A percentile compares a stretch with the other conserved stretches of the same genome.
phyloP scores from a whole-genome alignment of 176 grass and related monocot species.

The Cocos nucifera region DNA sequence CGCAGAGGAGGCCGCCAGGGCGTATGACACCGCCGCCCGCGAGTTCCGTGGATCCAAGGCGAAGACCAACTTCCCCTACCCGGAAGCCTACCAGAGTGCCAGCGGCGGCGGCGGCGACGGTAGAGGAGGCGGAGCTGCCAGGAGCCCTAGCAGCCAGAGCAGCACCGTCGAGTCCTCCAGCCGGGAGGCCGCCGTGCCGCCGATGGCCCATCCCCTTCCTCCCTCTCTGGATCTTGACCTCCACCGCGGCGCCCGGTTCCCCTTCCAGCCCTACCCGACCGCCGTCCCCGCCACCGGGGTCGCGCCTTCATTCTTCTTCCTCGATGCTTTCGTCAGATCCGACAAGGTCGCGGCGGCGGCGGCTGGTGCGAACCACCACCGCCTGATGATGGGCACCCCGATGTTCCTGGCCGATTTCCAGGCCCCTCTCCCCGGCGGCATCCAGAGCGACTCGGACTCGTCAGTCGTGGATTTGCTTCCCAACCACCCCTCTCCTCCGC shows the following conservation, averaged over 20 bases:
- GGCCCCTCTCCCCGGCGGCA: conserved; percentile 2
- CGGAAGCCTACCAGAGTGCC: conserved; percentile 5
- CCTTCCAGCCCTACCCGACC: conserved; percentile 29
- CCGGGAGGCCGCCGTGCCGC: conserved; percentile 35
- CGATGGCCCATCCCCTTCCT: conserved; percentile 41
- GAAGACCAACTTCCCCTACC: conserved; percentile 82
- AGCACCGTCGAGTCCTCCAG: conserved; percentile 77
- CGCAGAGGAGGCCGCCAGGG: conserved; percentile 52
- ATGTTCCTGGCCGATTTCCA: neutral
- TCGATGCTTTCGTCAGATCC: neutral
- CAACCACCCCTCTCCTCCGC: neutral
- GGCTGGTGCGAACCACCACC: conserved; percentile 14
- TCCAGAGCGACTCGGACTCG: conserved; percentile 73
- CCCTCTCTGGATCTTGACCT: conserved; percentile 37
- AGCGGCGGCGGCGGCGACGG: neutral
- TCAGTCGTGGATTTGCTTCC: conserved; percentile 45
- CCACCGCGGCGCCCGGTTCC: conserved; percentile 31
- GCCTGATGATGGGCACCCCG: neutral
- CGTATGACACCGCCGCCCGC: conserved; percentile 77
- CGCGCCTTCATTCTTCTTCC: conserved; percentile 30
- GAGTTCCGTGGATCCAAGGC: conserved; percentile 81
- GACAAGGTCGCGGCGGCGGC: conserved; percentile 7
- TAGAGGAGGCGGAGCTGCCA: neutral
- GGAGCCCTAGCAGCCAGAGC: conserved; percentile 64
- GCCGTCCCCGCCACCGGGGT: neutral